Percentiles rank a stretch among this genome's conserved stretches.
phyloP scores from a whole-genome alignment of 345 rosid species.

The Hibiscus tridactylites region DNA sequence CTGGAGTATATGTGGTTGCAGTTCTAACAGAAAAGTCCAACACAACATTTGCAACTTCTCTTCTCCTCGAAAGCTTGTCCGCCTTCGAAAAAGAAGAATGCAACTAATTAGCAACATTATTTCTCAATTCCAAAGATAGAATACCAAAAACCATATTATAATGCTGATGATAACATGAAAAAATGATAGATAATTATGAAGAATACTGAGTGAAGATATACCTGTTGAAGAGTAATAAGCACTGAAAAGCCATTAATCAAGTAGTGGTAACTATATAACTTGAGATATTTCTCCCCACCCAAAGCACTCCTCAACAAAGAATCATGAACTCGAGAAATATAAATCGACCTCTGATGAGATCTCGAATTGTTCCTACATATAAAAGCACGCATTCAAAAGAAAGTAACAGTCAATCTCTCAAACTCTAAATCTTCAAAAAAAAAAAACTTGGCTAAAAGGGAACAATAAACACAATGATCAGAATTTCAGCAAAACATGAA shows the following conservation, averaged over 20 bases:
- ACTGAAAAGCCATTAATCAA: slow-evolving; percentile 91
- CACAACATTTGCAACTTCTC: slow-evolving; percentile 77
- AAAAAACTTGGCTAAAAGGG: no score
- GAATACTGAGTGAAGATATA: slow-evolving; percentile 16
- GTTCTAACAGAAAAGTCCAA: slow-evolving; percentile 80
- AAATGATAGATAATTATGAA: slow-evolving; percentile 14
- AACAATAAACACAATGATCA: no score
- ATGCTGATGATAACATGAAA: slow-evolving; percentile 9
- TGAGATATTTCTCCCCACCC: slow-evolving; percentile 73
- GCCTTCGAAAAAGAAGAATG: slow-evolving; percentile 41
- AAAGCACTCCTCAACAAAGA: slow-evolving; percentile 54
- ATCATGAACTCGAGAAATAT: slow-evolving; percentile 68
- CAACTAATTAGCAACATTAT: slow-evolving; percentile 1
- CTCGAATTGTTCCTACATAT: slow-evolving; percentile 41
- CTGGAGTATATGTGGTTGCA: slow-evolving; percentile 88
- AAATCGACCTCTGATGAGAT: slow-evolving; percentile 29
- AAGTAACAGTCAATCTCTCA: no score
- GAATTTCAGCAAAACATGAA: no score
- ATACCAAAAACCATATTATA: neutral
- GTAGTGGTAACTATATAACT: slow-evolving; percentile 92
- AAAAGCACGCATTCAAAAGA: neutral
- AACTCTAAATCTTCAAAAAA: no score
- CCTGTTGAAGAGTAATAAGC: slow-evolving; percentile 78
- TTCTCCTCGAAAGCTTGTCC: slow-evolving; percentile 48
- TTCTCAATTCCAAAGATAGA: neutral